Evolutionary conservation across 1,284 basidiomycete species (phyloP), one percentile per base, ranked within the genome.

Genomic region (Trametes sp.): DNA sequence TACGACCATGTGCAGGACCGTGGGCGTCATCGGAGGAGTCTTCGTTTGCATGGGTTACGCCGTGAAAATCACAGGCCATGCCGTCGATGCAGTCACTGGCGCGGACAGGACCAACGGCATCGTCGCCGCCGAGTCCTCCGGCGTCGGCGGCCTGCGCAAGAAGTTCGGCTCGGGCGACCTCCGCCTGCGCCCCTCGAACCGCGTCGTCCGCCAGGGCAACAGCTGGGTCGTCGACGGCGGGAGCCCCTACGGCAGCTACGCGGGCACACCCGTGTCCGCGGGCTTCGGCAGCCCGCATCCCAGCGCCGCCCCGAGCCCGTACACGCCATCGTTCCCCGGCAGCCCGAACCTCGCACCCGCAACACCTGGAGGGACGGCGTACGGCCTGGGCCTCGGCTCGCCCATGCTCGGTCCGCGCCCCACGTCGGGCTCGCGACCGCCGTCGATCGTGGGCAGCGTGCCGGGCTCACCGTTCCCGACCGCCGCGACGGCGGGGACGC

Each of bases 21-120:
- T 89, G 24, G 92, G 92, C 24, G 90, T 94, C 55, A 79, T 94
- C n/a, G 92, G 92, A 7, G 92, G 92, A 8, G 84, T 93, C 33
- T 93, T 93, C 76, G 89, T 91, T 24, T 93, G 92, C 75, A 86
- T 88, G 72, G 85, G 88, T 45, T 94, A 92, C 76, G 89, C 89
- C 44, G 84, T 93, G 65, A 85, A 87, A 46, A 81, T 92, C 59
- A 86, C 85, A 24, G 81, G 83, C 16, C 86, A 86, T 54, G 87
- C 90, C 3, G 82, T 89, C 53, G 84, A 87, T 62, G 87, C 86
- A 23, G 88, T 92, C 33, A 82, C 84, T 0, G 92, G 90, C 2
- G 80, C 82, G 9, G 87, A 89, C 70, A 79, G 83, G 51, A 71
- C 79, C 0, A 77, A 78, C 10, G 87, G 86, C 0, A 76, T 90